Percentiles rank a stretch among this genome's conserved stretches.
Evolutionary conservation across 2,329 filamentous ascomycete genomes (phyloP).

Genomic region (Pyrenochaeta sp.): DNA sequence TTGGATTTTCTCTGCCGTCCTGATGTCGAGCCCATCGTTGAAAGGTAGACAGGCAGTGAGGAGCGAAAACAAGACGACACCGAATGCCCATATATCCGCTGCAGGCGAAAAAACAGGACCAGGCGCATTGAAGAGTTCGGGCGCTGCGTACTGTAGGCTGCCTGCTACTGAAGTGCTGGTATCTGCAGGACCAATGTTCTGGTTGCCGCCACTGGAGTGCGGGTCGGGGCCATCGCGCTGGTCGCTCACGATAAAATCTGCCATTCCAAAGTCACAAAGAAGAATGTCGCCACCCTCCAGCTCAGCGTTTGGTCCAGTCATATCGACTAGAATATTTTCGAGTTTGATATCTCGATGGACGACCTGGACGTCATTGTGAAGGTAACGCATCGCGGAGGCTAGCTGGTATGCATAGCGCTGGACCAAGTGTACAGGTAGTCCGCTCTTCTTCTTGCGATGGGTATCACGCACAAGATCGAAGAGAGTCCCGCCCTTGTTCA

Average conservation of each 20-base stretch:
- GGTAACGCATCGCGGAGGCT: conserved; percentile 69
- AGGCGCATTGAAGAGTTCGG: conserved; percentile 56
- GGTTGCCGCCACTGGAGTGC: conserved; percentile 50
- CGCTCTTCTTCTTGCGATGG: conserved; percentile 52
- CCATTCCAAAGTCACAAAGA: conserved; percentile 75
- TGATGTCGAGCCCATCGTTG: conserved; percentile 66
- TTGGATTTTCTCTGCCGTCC: conserved; percentile 67
- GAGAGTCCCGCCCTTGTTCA: conserved; percentile 70
- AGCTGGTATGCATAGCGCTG: conserved; percentile 70
- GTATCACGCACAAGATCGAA: conserved; percentile 68
- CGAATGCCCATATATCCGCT: conserved; percentile 73
- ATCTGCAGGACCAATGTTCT: conserved; percentile 63
- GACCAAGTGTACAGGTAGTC: conserved; percentile 61
- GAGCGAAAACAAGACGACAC: conserved; percentile 69
- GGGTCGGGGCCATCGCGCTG: conserved; percentile 61
- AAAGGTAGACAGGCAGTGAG: conserved; percentile 70
- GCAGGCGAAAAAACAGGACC: conserved; percentile 59
- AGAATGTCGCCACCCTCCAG: conserved; percentile 64
- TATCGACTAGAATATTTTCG: conserved; percentile 72
- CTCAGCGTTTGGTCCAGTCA: conserved; percentile 57
- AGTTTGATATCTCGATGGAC: conserved; percentile 75
- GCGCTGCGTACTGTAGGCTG: conserved; percentile 65
- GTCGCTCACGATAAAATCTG: conserved; percentile 70
- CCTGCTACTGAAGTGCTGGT: conserved; percentile 67
- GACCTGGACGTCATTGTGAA: conserved; percentile 72